These are phyloP conservation scores for Cladosporium sp. DNA, from an alignment of 2,329 filamentous ascomycete species.

Conservation along the genomic window DNA sequence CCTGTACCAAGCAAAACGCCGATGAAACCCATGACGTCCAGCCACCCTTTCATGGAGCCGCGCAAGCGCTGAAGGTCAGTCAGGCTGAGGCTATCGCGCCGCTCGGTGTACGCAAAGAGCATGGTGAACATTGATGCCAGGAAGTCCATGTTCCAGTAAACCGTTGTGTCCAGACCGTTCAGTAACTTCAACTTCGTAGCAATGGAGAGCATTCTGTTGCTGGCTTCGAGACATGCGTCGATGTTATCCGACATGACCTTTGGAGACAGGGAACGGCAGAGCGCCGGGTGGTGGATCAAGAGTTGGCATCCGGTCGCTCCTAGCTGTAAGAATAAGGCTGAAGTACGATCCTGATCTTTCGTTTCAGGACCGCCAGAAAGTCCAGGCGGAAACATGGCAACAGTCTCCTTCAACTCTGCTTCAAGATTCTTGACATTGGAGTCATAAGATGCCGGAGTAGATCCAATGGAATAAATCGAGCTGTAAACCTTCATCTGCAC, in stretches of 20 bases:
- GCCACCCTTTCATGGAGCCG: constrained; percentile 66
- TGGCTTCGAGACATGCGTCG: constrained; percentile 60
- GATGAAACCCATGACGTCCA: constrained; percentile 64
- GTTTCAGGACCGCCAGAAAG: constrained; percentile 48
- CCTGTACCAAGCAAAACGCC: constrained; percentile 60
- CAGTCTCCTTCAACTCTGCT: constrained; percentile 58
- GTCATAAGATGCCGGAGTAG: constrained; percentile 54
- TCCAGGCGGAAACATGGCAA: constrained; percentile 59
- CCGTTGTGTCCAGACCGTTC: constrained; percentile 71
- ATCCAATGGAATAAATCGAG: constrained; percentile 68
- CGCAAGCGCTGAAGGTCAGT: constrained; percentile 58
- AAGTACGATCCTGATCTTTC: constrained; percentile 45
- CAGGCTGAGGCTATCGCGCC: constrained; percentile 55
- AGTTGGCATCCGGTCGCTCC: constrained; percentile 48
- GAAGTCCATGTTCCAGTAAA: constrained; percentile 70
- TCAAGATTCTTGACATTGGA: constrained; percentile 63
- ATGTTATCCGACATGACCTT: constrained; percentile 56
- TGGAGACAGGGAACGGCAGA: constrained; percentile 49
- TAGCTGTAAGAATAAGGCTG: constrained; percentile 46
- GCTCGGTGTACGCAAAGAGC: constrained; percentile 65
- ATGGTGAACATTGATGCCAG: constrained; percentile 70
- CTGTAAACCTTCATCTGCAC: constrained; percentile 71
- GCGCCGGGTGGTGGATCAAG: constrained; percentile 50
- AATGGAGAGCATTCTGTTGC: constrained; percentile 59
- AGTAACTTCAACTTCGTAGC: constrained; percentile 57